Base-by-base conservation (phyloP, 768 basidiomycete genomes). In the Porphyrellus cyaneotinctus region DNA sequence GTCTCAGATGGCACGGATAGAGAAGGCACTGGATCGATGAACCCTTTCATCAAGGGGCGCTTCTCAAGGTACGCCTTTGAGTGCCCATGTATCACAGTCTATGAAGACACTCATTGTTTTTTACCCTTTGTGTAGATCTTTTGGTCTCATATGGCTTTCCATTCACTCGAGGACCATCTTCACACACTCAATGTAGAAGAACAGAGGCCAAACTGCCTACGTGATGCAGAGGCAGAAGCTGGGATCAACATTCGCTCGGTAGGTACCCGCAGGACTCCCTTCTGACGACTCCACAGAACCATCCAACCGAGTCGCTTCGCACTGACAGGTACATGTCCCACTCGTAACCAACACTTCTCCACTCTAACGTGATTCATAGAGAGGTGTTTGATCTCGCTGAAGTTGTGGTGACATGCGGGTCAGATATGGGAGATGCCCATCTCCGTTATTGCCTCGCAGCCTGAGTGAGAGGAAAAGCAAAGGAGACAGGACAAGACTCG, bases 321-420 rank as follows among this genome's bases (percentile, higher is more conserved):
- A n/a, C n/a, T n/a, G n/a, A 0, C 85, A 75, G 35, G 84, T 86
- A 41, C 83, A 83, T 2, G 80, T 91, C 0, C 95, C 95, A 0
- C 84, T 97, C 23, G 92, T 98, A 22, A 70, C 81, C 35, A 78
- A 93, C 56, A 88, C 89, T 6, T 86, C 88, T 17, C 87, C 88
- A 1, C 88, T 91, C 74, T 97, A 47, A 99, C 97, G 1, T 99
- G 80, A 85, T 99, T 59, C 84, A 94, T 5, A 95, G 97, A 14
- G 97, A 99, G 68, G 91, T 95, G 2, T 97, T 99, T 63, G 91
- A 97, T 63, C 75, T 98, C 43, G 83, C 84, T 0, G 62, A 70
- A 23, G 74, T 92, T 55, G 82, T 87, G 5, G 67, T 74, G 10
- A 81, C n/a, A n/a, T n/a, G n/a, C n/a, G n/a, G n/a, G n/a, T n/a